These are phyloP conservation scores for Backusella circina DNA, from an alignment of 192 early-diverging fungal genomes.

Conservation along the genomic window DNA sequence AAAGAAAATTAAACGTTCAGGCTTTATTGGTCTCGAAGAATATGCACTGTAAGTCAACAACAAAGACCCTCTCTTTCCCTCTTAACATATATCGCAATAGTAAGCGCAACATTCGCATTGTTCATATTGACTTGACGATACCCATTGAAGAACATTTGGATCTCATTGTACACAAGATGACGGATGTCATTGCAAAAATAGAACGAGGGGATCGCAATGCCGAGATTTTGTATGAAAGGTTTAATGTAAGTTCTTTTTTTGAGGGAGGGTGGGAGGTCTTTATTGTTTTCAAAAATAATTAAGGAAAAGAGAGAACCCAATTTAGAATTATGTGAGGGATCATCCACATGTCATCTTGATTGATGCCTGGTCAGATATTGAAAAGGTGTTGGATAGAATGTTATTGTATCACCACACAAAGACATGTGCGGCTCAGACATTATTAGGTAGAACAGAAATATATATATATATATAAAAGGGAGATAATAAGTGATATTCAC, in stretches of 20 bases:
- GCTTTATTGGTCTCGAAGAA: conserved; percentile 31
- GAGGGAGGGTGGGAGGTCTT: too few relatives aligned
- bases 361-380: conserved; percentile 22
- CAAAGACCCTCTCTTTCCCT: neutral
- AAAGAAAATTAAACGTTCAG: conserved; percentile 32
- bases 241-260: conserved; percentile 17
- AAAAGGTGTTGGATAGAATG: conserved; percentile 27
- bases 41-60: conserved; percentile 28
- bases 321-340: conserved; percentile 17
- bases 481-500: too few relatives aligned
- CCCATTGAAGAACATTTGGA: conserved; percentile 25
- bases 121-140: conserved; percentile 23
- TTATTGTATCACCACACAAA: conserved; percentile 13
- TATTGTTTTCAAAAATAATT: too few relatives aligned
- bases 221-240: conserved; percentile 9
- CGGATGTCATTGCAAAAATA: conserved; percentile 30
- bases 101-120: conserved; percentile 19
- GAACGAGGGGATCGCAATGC: conserved; percentile 13
- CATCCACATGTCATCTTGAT: conserved; percentile 27
- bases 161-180: conserved; percentile 38
- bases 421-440: neutral
- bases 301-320: neutral
- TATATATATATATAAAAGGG: neutral
- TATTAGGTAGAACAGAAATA: neutral
- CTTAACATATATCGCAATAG: conserved; percentile 6